A percentile compares a stretch with the other conserved stretches of the same genome.
Evolutionary conservation across 73 alveolate species (phyloP).

Genomic region (Vitrella brassicaformis): DNA sequence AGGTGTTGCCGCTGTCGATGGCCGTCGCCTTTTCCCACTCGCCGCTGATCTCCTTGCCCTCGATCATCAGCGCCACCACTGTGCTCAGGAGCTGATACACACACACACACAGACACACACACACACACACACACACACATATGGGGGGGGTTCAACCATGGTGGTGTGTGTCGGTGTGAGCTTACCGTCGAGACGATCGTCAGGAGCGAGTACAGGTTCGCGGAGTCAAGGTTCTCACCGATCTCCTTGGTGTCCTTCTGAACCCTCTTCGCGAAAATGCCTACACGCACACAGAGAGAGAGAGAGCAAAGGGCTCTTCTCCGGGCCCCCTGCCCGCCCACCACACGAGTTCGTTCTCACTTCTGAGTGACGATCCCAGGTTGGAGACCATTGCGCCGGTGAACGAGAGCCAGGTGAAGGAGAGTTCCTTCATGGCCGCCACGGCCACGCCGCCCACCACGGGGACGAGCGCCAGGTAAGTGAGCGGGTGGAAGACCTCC

Average conservation of each 20-base stretch:
- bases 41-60: neutral
- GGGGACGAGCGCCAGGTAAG: neutral
- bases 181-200: neutral
- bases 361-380: neutral
- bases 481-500: neutral
- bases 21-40: neutral
- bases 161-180: neutral
- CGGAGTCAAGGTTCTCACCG: neutral
- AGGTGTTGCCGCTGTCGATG: neutral
- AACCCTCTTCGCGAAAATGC: neutral
- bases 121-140: neutral
- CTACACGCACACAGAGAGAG: neutral
- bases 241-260: neutral
- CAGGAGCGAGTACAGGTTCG: neutral
- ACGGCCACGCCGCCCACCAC: neutral
- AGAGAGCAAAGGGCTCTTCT: neutral
- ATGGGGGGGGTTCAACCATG: neutral
- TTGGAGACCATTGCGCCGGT: neutral
- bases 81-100: neutral
- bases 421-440: constrained; percentile 5
- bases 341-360: too few species aligned
- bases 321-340: neutral
- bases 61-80: neutral
- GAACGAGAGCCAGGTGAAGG: constrained; percentile 4
- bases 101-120: neutral